Evolutionary conservation across 1,139 yeast species (phyloP), one percentile per base, ranked within the genome.

Genomic region (Scheffersomyces quercinus): DNA sequence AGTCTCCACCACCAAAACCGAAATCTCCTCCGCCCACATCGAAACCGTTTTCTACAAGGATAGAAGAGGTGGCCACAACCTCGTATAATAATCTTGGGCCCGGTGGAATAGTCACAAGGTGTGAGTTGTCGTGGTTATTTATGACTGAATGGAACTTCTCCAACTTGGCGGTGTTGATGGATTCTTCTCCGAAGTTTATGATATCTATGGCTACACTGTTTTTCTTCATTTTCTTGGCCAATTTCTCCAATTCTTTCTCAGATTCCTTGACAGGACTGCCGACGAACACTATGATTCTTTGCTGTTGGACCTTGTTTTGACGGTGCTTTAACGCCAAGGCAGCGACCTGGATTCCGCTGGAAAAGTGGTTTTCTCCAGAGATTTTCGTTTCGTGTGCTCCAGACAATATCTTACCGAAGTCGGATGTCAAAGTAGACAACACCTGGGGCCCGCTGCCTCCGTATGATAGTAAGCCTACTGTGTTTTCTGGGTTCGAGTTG

Each of bases 321-420:
- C 99, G 89, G 68, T 93, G 98, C 62, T 90, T 93, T 59, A 93
- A 81, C 10, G 97, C 98, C 59, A 95, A 77, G 39, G 95, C 95
- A n/a, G 98, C 99, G 50, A 93, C 96, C 68, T 91, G 97, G 54
- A 93, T 82, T 12, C 96, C 96, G 39, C 91, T 86, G 30, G 86
- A 74, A 48, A 95, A 75, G 59, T 90, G 89, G 39, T 75, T 67
- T 29, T 63, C 64, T 1, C 97, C 97, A 24, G 75, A 73, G 43
- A 95, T 83, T 54, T 81, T 81, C 24, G 95, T 85, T 40, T 86
- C 90, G 57, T 90, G 96, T 36, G 89, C 76, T 6, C 97, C 98
- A n/a, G 90, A 75, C 51, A 91, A 73, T 45, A 93, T 80, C 65
- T 85, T 88, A 37, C 97, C 97, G 56, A 83, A 88, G 62, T 91